A percentile compares a stretch with the other conserved stretches of the same genome.
phyloP scores from a whole-genome alignment of 768 basidiomycete genomes.

The Mycena belliarum region DNA sequence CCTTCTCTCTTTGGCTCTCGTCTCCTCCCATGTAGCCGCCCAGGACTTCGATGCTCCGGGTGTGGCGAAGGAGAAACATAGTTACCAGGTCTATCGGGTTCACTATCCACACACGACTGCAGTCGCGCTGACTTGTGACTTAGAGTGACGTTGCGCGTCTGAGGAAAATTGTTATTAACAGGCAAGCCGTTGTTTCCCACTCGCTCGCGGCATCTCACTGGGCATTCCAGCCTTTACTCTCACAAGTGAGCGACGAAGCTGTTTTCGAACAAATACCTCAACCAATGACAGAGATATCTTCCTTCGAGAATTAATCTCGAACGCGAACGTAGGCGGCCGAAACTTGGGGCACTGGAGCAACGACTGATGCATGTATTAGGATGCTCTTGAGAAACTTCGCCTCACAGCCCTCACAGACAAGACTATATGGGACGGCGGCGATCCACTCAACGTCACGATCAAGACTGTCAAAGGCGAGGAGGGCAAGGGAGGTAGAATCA shows the following conservation, averaged over 20 bases:
- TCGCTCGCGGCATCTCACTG: conserved; percentile 1
- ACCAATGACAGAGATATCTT: conserved; percentile 65
- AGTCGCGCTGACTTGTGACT: background rate
- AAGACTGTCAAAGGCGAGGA: conserved; percentile 69
- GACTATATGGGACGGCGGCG: conserved; percentile 63
- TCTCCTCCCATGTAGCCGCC: conserved; percentile 48
- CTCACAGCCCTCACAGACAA: conserved; percentile 82
- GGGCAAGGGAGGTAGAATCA: conserved; percentile 66
- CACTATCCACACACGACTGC: background rate
- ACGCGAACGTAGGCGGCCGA: conserved; percentile 59
- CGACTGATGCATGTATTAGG: conserved; percentile 32
- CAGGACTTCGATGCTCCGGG: conserved; percentile 42
- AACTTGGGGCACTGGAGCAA: background rate
- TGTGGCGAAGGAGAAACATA: conserved; percentile 56
- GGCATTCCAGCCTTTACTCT: conserved; percentile 66
- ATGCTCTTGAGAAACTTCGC: conserved; percentile 94
- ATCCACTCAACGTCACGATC: conserved; percentile 88
- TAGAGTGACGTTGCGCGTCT: conserved; percentile 94
- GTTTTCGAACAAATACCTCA: conserved; percentile 1
- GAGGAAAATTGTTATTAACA: conserved; percentile 91
- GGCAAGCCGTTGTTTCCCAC: conserved; percentile 40
- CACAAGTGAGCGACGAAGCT: conserved; percentile 53
- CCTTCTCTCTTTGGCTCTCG: conserved; percentile 46
- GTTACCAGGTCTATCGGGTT: conserved; percentile 59
- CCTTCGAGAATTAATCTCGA: conserved; percentile 88